These are phyloP conservation scores for Kentomonas sorsogonicus DNA, from an alignment of 208 protist species.

Conservation along the genomic window DNA sequence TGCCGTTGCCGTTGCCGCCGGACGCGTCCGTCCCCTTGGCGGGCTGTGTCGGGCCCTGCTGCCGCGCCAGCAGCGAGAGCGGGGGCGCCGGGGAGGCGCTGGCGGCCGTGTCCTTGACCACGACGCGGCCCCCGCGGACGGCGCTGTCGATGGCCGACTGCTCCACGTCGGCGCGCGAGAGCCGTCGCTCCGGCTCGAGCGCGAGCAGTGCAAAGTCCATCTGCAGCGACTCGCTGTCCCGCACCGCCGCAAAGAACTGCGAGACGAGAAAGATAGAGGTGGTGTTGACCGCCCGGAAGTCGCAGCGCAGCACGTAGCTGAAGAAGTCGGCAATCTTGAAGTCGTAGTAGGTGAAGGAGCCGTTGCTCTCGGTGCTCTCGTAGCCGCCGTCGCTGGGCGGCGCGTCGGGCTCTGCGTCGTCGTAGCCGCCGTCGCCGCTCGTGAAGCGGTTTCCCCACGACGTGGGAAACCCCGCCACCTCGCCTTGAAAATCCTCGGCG, in stretches of 20 bases:
- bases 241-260: constrained; percentile 32
- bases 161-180: not conserved
- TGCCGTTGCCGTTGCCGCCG: no score
- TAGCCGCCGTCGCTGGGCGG: no score
- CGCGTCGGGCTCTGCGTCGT: not conserved
- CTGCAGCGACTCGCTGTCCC: constrained; percentile 17
- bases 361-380: not conserved
- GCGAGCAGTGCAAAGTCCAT: not conserved
- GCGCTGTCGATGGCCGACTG: not conserved
- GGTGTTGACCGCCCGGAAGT: constrained; percentile 23
- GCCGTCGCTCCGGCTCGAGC: not conserved
- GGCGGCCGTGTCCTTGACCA: no score
- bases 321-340: constrained; percentile 27
- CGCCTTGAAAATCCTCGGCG: not conserved
- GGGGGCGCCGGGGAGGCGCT: no score
- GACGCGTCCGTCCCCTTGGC: no score
- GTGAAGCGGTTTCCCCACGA: not conserved
- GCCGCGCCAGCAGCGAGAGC: no score
- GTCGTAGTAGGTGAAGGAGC: constrained; percentile 6
- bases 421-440: constrained; percentile 5
- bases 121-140: no score
- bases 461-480: constrained; percentile 16
- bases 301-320: constrained; percentile 19
- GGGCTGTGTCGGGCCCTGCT: no score
- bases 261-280: constrained; percentile 18